phyloP scores from a whole-genome alignment of 108 stramenopile species.

The Fistulifera pelliculosa region DNA sequence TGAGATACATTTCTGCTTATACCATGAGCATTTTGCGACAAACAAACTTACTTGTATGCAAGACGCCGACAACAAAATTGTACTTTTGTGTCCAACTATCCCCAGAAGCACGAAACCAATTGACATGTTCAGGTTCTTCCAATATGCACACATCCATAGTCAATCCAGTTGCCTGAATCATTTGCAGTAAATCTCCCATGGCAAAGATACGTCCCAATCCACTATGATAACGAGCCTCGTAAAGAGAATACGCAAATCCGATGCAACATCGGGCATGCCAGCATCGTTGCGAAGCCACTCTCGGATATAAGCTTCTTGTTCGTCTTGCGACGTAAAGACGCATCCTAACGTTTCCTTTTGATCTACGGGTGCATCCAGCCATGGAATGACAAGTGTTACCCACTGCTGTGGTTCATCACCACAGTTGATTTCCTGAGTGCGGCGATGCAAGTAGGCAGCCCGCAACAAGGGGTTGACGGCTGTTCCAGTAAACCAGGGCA shows the following conservation, averaged over 20 bases:
- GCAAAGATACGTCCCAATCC: constrained; percentile 76
- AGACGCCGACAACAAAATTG: constrained; percentile 82
- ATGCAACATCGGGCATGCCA: constrained; percentile 17
- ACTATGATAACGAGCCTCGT: constrained; percentile 59
- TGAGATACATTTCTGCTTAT: background rate
- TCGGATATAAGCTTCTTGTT: constrained; percentile 71
- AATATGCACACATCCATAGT: constrained; percentile 76
- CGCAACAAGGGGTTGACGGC: constrained; percentile 80
- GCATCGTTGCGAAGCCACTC: constrained; percentile 43
- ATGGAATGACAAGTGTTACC: constrained; percentile 76
- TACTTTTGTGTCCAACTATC: constrained; percentile 83
- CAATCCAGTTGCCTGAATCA: background rate
- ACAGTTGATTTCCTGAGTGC: constrained; percentile 5
- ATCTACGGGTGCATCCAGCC: constrained; percentile 58
- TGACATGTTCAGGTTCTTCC: constrained; percentile 95
- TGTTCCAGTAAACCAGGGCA: constrained; percentile 87
- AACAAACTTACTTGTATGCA: constrained; percentile 1
- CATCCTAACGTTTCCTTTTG: constrained; percentile 48
- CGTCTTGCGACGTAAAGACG: constrained; percentile 19
- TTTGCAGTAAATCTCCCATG: constrained; percentile 61
- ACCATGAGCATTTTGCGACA: background rate
- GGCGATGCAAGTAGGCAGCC: constrained; percentile 64
- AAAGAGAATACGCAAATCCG: constrained; percentile 51
- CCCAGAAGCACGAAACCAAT: constrained; percentile 77
- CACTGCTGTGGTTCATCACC: constrained; percentile 3